These are phyloP conservation scores for Geosmithia morbida DNA, from an alignment of 2,329 filamentous ascomycete genomes.

Conservation along the genomic window DNA sequence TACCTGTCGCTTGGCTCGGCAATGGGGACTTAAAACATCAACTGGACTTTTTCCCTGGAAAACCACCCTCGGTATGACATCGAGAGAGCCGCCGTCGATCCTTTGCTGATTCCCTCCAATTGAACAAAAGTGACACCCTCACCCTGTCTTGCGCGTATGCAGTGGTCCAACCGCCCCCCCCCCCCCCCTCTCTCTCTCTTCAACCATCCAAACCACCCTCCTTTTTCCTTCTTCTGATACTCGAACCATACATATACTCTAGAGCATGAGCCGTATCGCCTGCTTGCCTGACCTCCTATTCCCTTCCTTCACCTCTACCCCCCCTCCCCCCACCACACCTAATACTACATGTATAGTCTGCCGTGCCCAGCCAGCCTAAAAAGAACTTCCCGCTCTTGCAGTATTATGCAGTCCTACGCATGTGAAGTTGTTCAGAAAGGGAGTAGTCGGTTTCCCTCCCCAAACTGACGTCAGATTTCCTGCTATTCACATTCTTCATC, in stretches of 20 bases:
- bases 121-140: neutral
- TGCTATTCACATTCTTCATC: no score
- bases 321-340: neutral
- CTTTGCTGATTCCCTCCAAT: neutral
- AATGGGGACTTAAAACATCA: no score
- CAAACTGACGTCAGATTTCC: neutral
- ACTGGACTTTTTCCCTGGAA: no score
- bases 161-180: no score
- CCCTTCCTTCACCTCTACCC: neutral
- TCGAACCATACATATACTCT: no score
- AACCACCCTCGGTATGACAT: no score
- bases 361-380: neutral
- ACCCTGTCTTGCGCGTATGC: neutral
- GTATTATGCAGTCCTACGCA: neutral
- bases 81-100: neutral
- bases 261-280: no score
- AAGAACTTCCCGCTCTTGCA: neutral
- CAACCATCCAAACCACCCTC: no score
- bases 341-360: neutral
- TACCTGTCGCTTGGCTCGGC: neutral
- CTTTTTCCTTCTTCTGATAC: no score
- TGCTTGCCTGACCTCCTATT: no score
- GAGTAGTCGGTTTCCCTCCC: neutral
- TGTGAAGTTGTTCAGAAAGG: neutral
- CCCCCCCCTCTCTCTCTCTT: no score